Evolutionary conservation across 2,329 filamentous ascomycete species (phyloP).

Genomic region (Alternaria brassicicola): DNA sequence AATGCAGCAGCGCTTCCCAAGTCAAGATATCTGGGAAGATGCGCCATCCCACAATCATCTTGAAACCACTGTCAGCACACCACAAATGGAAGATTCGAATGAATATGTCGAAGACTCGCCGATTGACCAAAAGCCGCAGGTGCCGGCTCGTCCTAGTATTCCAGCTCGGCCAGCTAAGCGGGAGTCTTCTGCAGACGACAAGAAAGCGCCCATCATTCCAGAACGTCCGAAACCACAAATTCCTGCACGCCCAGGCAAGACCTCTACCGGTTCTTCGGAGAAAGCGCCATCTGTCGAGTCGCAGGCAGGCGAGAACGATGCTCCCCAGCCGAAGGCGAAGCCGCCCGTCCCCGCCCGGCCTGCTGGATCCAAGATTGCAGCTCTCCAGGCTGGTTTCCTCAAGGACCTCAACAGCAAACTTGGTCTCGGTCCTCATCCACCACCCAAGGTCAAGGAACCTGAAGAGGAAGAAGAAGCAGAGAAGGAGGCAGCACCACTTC

Average conservation of each 20-base stretch:
- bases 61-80: conserved; percentile 71
- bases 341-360: conserved; percentile 81
- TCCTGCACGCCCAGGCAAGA: conserved; percentile 64
- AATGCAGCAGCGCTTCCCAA: conserved; percentile 78
- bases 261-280: conserved; percentile 50
- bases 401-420: conserved; percentile 90
- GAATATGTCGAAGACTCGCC: conserved; percentile 47
- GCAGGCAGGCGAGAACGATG: conserved; percentile 39
- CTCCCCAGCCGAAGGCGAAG: conserved; percentile 70
- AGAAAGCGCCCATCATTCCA: conserved; percentile 59
- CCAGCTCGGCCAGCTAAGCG: conserved; percentile 45
- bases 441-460: conserved; percentile 75
- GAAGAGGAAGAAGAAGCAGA: conserved; percentile 61
- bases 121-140: conserved; percentile 34
- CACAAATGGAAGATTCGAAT: conserved; percentile 57
- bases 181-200: conserved; percentile 58
- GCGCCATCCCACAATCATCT: conserved; percentile 81
- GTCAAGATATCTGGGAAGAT: conserved; percentile 94
- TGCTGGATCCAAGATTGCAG: conserved; percentile 83
- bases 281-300: conserved; percentile 41
- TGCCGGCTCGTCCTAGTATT: conserved; percentile 40
- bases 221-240: conserved; percentile 69
- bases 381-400: conserved; percentile 89
- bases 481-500: conserved; percentile 74
- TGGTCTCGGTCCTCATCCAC: conserved; percentile 79